Percentiles rank a stretch among this genome's conserved stretches.
Conservation (phyloP, 2,329 filamentous ascomycete species). For the Penicillium sp. region DNA sequence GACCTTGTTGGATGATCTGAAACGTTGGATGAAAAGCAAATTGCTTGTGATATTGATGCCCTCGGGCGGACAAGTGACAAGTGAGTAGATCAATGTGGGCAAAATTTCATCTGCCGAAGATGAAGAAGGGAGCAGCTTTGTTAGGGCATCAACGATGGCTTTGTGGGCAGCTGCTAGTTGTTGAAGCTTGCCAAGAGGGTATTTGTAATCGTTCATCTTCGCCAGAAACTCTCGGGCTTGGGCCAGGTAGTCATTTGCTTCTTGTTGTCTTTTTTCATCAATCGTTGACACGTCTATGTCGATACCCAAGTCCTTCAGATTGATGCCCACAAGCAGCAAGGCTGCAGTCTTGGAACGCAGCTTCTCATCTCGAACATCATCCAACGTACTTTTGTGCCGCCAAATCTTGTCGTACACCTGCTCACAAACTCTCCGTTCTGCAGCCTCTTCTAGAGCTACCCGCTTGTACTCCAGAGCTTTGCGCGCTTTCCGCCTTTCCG, state of each 20-base stretch:
- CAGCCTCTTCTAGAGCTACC: conserved; percentile 77
- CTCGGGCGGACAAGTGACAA: conserved; percentile 86
- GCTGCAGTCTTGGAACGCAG: conserved; percentile 91
- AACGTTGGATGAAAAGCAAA: conserved; percentile 88
- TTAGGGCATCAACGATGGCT: conserved; percentile 84
- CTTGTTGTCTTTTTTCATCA: conserved; percentile 59
- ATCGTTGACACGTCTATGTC: conserved; percentile 59
- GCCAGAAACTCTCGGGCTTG: conserved; percentile 68
- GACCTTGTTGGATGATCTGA: conserved; percentile 79
- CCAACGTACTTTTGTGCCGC: conserved; percentile 84
- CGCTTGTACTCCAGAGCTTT: conserved; percentile 76
- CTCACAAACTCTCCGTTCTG: conserved; percentile 82
- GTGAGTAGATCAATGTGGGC: conserved; percentile 91
- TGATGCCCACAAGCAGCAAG: conserved; percentile 85
- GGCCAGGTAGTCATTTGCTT: conserved; percentile 70
- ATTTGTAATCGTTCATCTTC: conserved; percentile 81
- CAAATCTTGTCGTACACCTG: conserved; percentile 85
- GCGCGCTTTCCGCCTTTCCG: conserved; percentile 72
- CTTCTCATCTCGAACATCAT: conserved; percentile 93
- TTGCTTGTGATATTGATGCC: conserved; percentile 89
- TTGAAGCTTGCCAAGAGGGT: conserved; percentile 86
- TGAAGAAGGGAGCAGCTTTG: conserved; percentile 62
- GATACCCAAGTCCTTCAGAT: conserved; percentile 77
- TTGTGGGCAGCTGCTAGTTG: conserved; percentile 86
- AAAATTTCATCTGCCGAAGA: conserved; percentile 97